Conservation (phyloP, 2,329 filamentous ascomycete species). For the Botrytis aclada region DNA sequence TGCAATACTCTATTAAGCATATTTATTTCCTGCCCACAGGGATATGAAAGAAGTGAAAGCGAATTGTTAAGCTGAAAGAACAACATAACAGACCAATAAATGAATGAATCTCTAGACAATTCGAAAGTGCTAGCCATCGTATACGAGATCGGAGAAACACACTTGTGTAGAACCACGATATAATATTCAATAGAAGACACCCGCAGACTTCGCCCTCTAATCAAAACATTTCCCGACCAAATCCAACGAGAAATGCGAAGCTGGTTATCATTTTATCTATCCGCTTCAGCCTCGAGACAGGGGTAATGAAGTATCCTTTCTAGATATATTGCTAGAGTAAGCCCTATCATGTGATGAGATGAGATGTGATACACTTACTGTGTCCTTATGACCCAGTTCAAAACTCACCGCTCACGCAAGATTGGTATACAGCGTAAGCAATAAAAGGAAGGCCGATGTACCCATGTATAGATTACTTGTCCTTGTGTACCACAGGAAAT, state of each 20-base stretch:
- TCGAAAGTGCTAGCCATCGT: background rate
- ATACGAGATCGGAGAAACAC: background rate
- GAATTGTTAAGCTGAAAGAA: background rate
- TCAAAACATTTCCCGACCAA: background rate
- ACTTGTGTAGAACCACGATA: background rate
- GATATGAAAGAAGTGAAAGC: background rate
- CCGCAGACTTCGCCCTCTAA: background rate
- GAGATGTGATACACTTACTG: background rate
- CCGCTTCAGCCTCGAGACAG: background rate
- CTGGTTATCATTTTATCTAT: background rate
- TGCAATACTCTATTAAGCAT: background rate
- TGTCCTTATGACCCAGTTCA: background rate
- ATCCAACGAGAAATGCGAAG: background rate
- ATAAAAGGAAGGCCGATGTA: background rate
- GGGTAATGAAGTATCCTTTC: background rate
- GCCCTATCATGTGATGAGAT: slow-evolving; percentile 7
- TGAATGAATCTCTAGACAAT: background rate
- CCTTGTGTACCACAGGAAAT: background rate
- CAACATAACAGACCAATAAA: background rate
- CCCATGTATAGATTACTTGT: background rate
- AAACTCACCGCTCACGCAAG: background rate
- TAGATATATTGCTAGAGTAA: background rate
- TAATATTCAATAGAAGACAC: background rate
- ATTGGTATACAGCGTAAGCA: background rate
- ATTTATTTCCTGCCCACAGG: no score